Conservation (phyloP, 495 filamentous ascomycete species). For the Neurospora sublineolata region DNA sequence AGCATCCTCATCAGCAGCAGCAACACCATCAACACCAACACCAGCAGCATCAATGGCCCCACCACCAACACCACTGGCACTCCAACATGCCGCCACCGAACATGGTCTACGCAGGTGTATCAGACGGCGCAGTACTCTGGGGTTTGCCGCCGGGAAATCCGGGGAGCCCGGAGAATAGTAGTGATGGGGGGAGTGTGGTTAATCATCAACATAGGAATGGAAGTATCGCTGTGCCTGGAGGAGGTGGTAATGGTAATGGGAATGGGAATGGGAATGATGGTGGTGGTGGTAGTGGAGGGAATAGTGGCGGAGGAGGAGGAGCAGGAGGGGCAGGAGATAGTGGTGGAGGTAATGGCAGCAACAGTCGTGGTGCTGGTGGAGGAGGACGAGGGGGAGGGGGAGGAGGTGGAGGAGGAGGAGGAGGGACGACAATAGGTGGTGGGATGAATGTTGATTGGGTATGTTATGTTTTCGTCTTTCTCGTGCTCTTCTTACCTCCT, state of each 20-base stretch:
- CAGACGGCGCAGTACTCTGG: slow-evolving; percentile 36
- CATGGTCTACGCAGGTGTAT: slow-evolving; percentile 34
- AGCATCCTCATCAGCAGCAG: slow-evolving; percentile 1
- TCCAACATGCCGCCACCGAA: slow-evolving; percentile 11
- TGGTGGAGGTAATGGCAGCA: no score
- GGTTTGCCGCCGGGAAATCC: slow-evolving; percentile 21
- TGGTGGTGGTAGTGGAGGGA: neutral
- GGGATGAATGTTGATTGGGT: neutral
- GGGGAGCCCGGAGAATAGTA: slow-evolving; percentile 25
- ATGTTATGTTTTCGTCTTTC: no score
- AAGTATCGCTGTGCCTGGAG: neutral
- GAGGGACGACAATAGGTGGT: neutral
- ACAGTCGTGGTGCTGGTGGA: no score
- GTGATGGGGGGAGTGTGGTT: slow-evolving; percentile 19
- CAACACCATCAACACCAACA: slow-evolving; percentile 10
- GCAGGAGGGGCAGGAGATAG: no score
- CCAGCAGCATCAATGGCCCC: neutral
- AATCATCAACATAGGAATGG: slow-evolving; percentile 3
- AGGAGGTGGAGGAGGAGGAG: neutral
- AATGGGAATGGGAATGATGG: no score
- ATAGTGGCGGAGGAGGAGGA: no score
- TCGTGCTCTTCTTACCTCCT: no score
- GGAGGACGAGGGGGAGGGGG: neutral
- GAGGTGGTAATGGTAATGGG: neutral
- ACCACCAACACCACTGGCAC: neutral